Evolutionary conservation across 2,329 filamentous ascomycete species (phyloP).

Genomic region (Ascochyta rabiei): DNA sequence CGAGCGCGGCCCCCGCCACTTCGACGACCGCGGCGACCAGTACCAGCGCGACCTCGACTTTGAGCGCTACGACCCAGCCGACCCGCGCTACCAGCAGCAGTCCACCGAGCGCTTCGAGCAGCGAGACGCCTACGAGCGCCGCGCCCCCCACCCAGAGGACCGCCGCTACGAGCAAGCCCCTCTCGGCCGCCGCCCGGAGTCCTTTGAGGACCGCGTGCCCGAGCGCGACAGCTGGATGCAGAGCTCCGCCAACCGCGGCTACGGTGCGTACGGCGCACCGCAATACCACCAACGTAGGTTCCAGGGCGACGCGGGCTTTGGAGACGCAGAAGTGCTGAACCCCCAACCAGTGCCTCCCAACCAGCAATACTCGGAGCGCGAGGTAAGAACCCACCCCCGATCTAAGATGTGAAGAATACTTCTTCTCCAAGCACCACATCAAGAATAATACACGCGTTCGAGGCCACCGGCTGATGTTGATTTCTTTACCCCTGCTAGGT

Average conservation of each 20-base stretch:
- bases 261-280: slow-evolving; percentile 34
- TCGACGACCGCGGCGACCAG: slow-evolving; percentile 29
- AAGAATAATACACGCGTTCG: too few species aligned
- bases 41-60: slow-evolving; percentile 29
- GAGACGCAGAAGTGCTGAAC: slow-evolving; percentile 45
- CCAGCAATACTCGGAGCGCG: slow-evolving; percentile 36
- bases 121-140: slow-evolving; percentile 24
- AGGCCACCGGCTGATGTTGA: too few species aligned
- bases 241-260: slow-evolving; percentile 23
- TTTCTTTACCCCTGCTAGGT: slow-evolving; percentile 22
- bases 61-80: slow-evolving; percentile 28
- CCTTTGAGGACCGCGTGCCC: slow-evolving; percentile 45
- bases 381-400: slow-evolving; percentile 31
- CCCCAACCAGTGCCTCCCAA: slow-evolving; percentile 45
- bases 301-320: slow-evolving; percentile 45
- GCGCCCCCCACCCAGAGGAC: slow-evolving; percentile 20
- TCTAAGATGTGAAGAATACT: background rate
- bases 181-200: slow-evolving; percentile 40
- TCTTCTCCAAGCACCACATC: too few species aligned
- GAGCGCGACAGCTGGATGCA: slow-evolving; percentile 45
- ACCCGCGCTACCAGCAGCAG: slow-evolving; percentile 36
- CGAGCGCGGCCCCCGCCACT: slow-evolving; percentile 29
- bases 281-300: slow-evolving; percentile 43
- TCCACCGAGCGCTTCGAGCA: slow-evolving; percentile 29
- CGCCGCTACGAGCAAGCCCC: slow-evolving; percentile 29